A percentile compares a stretch with the other conserved stretches of the same genome.
Conservation (phyloP, 805 yeast genomes). For the Wilhelminamyces savonicus region DNA sequence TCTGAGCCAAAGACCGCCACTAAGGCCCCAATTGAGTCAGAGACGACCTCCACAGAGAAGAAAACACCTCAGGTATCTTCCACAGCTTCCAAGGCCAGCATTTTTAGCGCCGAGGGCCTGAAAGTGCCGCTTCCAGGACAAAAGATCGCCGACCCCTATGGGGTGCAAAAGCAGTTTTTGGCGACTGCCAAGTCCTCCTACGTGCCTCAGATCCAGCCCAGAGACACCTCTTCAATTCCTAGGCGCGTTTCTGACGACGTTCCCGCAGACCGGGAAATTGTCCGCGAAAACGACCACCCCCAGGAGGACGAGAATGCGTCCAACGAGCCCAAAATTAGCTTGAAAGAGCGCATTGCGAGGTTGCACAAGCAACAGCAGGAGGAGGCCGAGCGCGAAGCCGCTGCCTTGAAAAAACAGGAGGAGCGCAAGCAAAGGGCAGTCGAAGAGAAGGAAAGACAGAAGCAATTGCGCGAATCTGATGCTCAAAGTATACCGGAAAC, state of each 20-base stretch:
- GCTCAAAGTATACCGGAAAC: background rate
- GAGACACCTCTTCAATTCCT: constrained; percentile 30
- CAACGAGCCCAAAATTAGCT: constrained; percentile 68
- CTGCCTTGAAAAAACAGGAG: constrained; percentile 46
- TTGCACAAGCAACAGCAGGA: constrained; percentile 77
- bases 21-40: background rate
- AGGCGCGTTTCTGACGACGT: constrained; percentile 17
- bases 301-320: constrained; percentile 38
- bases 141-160: constrained; percentile 38
- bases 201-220: constrained; percentile 41
- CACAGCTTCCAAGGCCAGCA: constrained; percentile 2
- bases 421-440: constrained; percentile 41
- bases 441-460: constrained; percentile 8
- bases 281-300: constrained; percentile 5
- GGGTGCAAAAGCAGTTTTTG: constrained; percentile 47
- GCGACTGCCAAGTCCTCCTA: constrained; percentile 58
- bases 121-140: constrained; percentile 18
- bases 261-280: constrained; percentile 11
- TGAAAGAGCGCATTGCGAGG: constrained; percentile 81
- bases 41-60: background rate
- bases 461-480: background rate
- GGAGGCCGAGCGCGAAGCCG: constrained; percentile 69
- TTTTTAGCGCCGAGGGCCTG: constrained; percentile 32
- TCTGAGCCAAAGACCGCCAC: background rate
- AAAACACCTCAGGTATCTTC: constrained; percentile 1